Evolutionary conservation across 257 asterid species (phyloP).

Genomic region (Gentiana dahurica): DNA sequence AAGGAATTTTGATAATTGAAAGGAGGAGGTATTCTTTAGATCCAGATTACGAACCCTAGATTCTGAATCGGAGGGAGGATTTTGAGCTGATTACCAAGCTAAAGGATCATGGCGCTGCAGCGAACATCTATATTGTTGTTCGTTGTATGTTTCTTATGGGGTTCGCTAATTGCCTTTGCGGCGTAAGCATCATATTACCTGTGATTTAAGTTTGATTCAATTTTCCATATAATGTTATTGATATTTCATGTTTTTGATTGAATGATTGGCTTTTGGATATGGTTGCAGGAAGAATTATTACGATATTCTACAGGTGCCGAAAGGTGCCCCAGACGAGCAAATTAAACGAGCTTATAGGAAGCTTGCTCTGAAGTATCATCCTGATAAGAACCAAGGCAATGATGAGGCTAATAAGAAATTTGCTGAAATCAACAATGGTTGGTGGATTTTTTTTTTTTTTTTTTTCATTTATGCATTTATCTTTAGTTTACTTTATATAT

Average conservation of each 20-base stretch:
- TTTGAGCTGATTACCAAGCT: slow-evolving; percentile 30
- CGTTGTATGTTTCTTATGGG: slow-evolving; percentile 37
- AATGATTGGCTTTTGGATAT: background rate
- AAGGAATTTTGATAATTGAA: no score
- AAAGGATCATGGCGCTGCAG: slow-evolving; percentile 42
- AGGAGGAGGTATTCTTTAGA: slow-evolving; percentile 5
- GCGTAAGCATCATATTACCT: slow-evolving; percentile 43
- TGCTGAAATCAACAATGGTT: slow-evolving; percentile 91
- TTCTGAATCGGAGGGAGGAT: slow-evolving; percentile 10
- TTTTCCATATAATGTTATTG: background rate
- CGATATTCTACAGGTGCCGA: slow-evolving; percentile 67
- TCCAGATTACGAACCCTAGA: slow-evolving; percentile 27
- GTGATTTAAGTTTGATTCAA: background rate
- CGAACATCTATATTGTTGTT: slow-evolving; percentile 47
- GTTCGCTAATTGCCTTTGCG: slow-evolving; percentile 48
- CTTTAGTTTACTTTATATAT: slow-evolving; percentile 1
- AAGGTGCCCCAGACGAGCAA: slow-evolving; percentile 83
- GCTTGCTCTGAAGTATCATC: slow-evolving; percentile 92
- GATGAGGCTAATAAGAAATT: slow-evolving; percentile 90
- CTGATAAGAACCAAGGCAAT: slow-evolving; percentile 84
- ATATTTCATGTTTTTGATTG: background rate
- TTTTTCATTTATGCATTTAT: background rate
- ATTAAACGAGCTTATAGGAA: slow-evolving; percentile 86
- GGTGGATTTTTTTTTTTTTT: background rate
- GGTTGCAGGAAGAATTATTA: slow-evolving; percentile 70